A percentile compares a stretch with the other conserved stretches of the same genome.
Conservation (phyloP, 805 yeast genomes). For the Ascoidea rubescens region DNA sequence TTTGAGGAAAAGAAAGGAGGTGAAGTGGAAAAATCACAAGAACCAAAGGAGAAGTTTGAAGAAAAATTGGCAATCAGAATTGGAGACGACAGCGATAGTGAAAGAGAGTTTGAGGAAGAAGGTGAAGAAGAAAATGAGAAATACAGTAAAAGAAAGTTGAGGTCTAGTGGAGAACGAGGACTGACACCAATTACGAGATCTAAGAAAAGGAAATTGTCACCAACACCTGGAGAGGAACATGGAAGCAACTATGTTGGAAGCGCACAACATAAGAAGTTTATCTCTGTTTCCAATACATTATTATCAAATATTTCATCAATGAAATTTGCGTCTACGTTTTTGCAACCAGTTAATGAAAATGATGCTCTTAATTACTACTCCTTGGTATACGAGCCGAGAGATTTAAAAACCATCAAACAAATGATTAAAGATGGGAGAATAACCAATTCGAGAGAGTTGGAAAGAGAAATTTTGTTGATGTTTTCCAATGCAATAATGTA, state of each 20-base stretch:
- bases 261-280: slow-evolving; percentile 37
- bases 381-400: slow-evolving; percentile 50
- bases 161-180: neutral
- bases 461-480: slow-evolving; percentile 60
- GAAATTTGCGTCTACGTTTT: slow-evolving; percentile 59
- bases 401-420: slow-evolving; percentile 47
- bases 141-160: neutral
- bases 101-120: neutral
- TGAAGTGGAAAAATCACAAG: neutral
- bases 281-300: slow-evolving; percentile 44
- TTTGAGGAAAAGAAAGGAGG: neutral
- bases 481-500: slow-evolving; percentile 79
- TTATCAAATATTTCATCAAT: slow-evolving; percentile 54
- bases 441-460: slow-evolving; percentile 34
- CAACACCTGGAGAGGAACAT: neutral
- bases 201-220: neutral
- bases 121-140: slow-evolving; percentile 1
- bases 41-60: neutral
- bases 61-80: too few species aligned
- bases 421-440: slow-evolving; percentile 47
- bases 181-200: neutral
- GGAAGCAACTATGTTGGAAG: neutral
- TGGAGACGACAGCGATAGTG: neutral
- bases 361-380: slow-evolving; percentile 61
- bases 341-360: slow-evolving; percentile 50